Conservation (phyloP, 495 filamentous ascomycete species). For the Penicillium roqueforti region DNA sequence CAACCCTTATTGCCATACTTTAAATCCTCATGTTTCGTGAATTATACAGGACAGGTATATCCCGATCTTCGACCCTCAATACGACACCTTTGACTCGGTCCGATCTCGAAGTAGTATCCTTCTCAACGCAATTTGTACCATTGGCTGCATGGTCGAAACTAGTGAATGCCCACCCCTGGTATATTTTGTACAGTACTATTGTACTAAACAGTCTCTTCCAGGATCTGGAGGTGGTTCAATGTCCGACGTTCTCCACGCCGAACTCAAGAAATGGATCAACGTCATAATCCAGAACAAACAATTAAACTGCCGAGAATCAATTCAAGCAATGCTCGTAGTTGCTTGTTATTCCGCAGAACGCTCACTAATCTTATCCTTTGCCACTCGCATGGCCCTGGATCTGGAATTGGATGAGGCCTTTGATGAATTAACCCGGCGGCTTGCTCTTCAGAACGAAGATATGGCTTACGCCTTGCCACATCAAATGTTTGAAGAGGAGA, state of each 20-base stretch:
- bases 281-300: slow-evolving; percentile 40
- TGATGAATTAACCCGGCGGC: slow-evolving; percentile 32
- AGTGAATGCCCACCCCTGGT: slow-evolving; percentile 14
- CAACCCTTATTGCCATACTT: neutral
- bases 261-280: slow-evolving; percentile 44
- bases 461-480: slow-evolving; percentile 10
- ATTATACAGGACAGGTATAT: slow-evolving; percentile 39
- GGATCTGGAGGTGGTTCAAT: slow-evolving; percentile 33
- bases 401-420: slow-evolving; percentile 41
- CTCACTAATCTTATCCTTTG: slow-evolving; percentile 43
- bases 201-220: slow-evolving; percentile 6
- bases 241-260: slow-evolving; percentile 37
- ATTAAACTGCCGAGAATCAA: slow-evolving; percentile 38
- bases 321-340: slow-evolving; percentile 47
- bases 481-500: slow-evolving; percentile 25
- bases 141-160: slow-evolving; percentile 42
- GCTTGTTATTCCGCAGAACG: slow-evolving; percentile 49
- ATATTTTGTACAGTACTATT: neutral
- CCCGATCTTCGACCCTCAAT: slow-evolving; percentile 41
- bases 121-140: slow-evolving; percentile 46
- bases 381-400: slow-evolving; percentile 46
- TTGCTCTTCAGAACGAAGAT: slow-evolving; percentile 28
- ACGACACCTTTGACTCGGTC: slow-evolving; percentile 41
- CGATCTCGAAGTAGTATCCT: slow-evolving; percentile 40
- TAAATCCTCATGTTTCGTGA: neutral